Base-by-base conservation (phyloP, 169 alveolate species). In the Plasmodium gallinaceum region DNA sequence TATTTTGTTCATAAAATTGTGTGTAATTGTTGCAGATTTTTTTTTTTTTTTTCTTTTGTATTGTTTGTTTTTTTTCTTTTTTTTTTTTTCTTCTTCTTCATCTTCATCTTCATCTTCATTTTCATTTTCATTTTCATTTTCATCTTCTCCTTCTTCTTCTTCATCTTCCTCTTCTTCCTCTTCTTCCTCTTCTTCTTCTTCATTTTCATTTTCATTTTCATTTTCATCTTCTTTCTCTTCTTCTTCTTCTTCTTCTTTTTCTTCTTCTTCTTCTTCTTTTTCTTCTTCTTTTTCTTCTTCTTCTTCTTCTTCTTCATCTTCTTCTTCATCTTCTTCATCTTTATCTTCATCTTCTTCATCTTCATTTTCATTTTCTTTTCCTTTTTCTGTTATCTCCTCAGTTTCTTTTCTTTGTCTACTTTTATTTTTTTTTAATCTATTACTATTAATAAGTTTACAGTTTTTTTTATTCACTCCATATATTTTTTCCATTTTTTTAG, bases 1-100 rank as follows among this genome's bases (percentile, higher is more conserved):
- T 5, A 51, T 18, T 32, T 48, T 52, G 8, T 42, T 61, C 90
- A 80, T 80, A 42, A 80, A 80, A 37, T 68, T 18, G 14, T 9
- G 90, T 18, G 46, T 37, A 57, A 10, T 18, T 48, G 32, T 48
- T 14, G 24, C 37, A 2, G 8, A 46, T 5, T 6, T 22, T 60
- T 42, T 16, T 43, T 32, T 26, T 74, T 45, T 32, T 60, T 64
- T 39, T n/a, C 24, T 54, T 9, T 74, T 58, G 0, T 52, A 54
- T 24, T 37, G 71, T 20, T 46, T 57, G 51, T 0, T 39, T 42
- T 74, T 74, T 58, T 16, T n/a, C n/a, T n/a, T n/a, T n/a, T 20
- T 60, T 10, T 52, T 37, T 72, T 72, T 20, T 65, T 22, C 14
- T 10, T 74, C 22, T 46, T 46, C 42, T 39, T 74, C 45, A 22